Base-by-base conservation (phyloP, 225 moss, liverwort and hornwort genomes). In the Takakia lepidozioides region DNA sequence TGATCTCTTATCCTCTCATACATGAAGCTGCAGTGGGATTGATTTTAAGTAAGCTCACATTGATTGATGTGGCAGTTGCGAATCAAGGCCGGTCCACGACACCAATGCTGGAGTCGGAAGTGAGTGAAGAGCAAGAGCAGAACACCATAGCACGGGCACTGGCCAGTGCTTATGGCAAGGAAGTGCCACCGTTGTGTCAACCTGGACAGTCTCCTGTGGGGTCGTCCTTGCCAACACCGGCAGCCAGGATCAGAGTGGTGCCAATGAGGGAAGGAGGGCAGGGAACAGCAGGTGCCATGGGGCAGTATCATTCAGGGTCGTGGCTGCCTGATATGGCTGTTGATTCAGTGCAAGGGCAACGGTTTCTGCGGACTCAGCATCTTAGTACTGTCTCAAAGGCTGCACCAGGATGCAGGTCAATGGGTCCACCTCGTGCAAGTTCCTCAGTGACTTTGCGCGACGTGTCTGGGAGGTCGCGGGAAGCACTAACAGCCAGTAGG, bases 101-200 rank as follows among this genome's bases (percentile, higher is more conserved):
- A 19, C 44, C 74, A 1, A 51, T 68, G 10, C 60, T 72, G 3
- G 98, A 98, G 61, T 32, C 77, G 2, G 91, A 98, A 59, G 83
- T 98, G 29, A 98, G 77, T 35, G 98, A 98, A 54, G 98, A 98
- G 67, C 98, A 98, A 62, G 98, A 98, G 62, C 98, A 98, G 74
- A 91, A 87, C 51, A 87, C 85, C 7, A 98, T 98, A 5, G 98
- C 98, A 13, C 72, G 98, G 43, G 87, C 98, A 4, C 63, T 98
- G 36, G 98, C 98, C 16, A 66, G 72, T 36, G 84, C 70, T 32
- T 74, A 78, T 42, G 90, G 85, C 35, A 91, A 83, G 46, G 90
- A 90, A 42, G 18, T 49, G 41, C 48, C 39, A 45, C 51, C 41
- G 15, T 49, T 56, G 38, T 63, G 46, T 15, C 82, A 25, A 57